Evolutionary conservation across 257 asterid species (phyloP).

Genomic region (Solanum rostratum): DNA sequence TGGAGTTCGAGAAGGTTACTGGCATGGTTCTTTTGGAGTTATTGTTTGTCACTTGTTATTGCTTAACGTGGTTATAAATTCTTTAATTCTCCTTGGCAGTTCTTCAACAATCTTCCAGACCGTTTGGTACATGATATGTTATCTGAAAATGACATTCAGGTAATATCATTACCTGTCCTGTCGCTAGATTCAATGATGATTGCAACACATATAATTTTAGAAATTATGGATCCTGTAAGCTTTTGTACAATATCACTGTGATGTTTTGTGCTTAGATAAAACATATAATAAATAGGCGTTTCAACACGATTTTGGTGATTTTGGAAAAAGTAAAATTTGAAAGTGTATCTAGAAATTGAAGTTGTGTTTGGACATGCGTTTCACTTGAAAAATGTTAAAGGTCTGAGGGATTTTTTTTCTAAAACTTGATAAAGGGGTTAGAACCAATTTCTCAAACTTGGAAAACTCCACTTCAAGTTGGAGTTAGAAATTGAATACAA

Average conservation of each 20-base stretch:
- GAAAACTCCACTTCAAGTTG: background rate
- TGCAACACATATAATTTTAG: background rate
- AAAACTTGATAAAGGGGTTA: background rate
- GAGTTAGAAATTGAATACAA: background rate
- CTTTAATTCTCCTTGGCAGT: constrained; percentile 33
- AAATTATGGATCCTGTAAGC: background rate
- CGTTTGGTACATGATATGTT: constrained; percentile 56
- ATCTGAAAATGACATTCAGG: constrained; percentile 85
- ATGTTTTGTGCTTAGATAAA: background rate
- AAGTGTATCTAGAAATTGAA: background rate
- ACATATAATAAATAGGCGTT: background rate
- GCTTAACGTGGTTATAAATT: background rate
- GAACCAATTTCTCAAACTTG: background rate
- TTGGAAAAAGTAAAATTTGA: background rate
- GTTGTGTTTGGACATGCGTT: background rate
- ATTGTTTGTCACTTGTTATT: background rate
- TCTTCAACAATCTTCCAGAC: constrained; percentile 66
- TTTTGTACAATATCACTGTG: background rate
- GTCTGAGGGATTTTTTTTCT: background rate
- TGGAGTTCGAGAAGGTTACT: constrained; percentile 80
- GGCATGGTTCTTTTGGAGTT: background rate
- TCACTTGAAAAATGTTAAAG: background rate
- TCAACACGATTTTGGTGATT: background rate
- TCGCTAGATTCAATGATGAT: background rate
- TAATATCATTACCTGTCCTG: constrained; percentile 5